Percentiles rank a stretch among this genome's conserved stretches.
phyloP scores from a whole-genome alignment of 2,329 filamentous ascomycete genomes.

The Botrytis deweyae region DNA sequence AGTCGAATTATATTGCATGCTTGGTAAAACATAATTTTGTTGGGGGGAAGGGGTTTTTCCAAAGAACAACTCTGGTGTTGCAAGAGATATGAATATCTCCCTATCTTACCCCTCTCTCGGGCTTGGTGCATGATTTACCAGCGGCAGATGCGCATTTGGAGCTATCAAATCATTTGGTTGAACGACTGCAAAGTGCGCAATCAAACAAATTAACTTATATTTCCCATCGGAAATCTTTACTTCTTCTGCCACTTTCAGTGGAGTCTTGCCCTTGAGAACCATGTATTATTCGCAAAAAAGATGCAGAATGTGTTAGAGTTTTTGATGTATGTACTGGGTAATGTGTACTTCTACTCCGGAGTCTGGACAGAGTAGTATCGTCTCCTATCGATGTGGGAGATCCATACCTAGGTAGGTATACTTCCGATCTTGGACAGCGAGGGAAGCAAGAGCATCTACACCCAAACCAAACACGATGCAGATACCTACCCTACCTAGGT shows the following conservation, averaged over 20 bases:
- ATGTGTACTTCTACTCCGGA: not conserved
- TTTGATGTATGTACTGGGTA: not conserved
- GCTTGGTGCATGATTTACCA: constrained; percentile 1
- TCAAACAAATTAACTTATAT: not conserved
- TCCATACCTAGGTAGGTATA: too few species aligned
- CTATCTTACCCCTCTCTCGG: not conserved
- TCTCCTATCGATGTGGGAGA: not conserved
- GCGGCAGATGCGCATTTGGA: constrained; percentile 16
- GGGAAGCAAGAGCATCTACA: not conserved
- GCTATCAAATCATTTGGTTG: not conserved
- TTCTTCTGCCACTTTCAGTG: constrained; percentile 2
- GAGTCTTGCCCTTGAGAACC: not conserved
- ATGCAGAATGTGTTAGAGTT: not conserved
- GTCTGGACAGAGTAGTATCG: not conserved
- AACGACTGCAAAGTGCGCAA: not conserved
- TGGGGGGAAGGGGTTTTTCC: not conserved
- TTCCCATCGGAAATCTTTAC: constrained; percentile 15
- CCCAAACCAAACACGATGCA: not conserved
- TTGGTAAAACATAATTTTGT: not conserved
- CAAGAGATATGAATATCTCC: not conserved
- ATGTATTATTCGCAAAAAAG: constrained; percentile 12
- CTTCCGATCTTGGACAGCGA: not conserved
- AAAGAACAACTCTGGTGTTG: not conserved
- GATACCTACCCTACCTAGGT: not conserved
- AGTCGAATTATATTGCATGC: not conserved